A percentile compares a stretch with the other conserved stretches of the same genome.
Evolutionary conservation across 345 rosid genomes (phyloP).

Genomic region (Kandelia obovata): DNA sequence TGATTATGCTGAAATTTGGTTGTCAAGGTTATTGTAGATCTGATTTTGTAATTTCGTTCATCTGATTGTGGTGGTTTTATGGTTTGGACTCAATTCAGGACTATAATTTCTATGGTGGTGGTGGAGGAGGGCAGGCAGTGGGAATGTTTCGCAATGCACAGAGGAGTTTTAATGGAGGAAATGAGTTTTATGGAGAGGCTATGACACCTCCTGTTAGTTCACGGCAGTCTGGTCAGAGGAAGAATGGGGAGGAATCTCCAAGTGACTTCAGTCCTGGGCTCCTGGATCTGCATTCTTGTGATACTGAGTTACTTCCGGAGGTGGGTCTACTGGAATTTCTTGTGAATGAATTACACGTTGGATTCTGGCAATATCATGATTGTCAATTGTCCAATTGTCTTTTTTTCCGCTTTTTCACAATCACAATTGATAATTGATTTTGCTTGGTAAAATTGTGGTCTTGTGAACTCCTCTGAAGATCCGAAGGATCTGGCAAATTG

Average conservation of each 20-base stretch:
- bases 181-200: conserved; percentile 67
- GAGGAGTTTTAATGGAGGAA: conserved; percentile 62
- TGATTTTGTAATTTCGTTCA: background rate
- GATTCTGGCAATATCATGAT: too few relatives aligned
- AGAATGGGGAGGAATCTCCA: conserved; percentile 62
- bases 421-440: too few relatives aligned
- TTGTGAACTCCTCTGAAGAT: too few relatives aligned
- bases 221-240: conserved; percentile 52
- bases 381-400: too few relatives aligned
- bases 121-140: conserved; percentile 53
- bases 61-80: conserved; percentile 16
- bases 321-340: conserved; percentile 30
- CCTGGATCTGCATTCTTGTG: conserved; percentile 91
- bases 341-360: background rate
- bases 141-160: conserved; percentile 60
- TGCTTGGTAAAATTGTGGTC: too few relatives aligned
- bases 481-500: too few relatives aligned
- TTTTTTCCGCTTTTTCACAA: too few relatives aligned
- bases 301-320: conserved; percentile 96
- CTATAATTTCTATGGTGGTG: conserved; percentile 63
- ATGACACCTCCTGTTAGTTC: conserved; percentile 72
- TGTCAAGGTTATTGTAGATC: conserved; percentile 21
- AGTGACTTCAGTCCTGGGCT: conserved; percentile 94
- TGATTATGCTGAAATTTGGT: too few relatives aligned
- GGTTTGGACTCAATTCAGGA: conserved; percentile 45